Base-by-base conservation (phyloP, 169 alveolate species). In the Babesia bovis region DNA sequence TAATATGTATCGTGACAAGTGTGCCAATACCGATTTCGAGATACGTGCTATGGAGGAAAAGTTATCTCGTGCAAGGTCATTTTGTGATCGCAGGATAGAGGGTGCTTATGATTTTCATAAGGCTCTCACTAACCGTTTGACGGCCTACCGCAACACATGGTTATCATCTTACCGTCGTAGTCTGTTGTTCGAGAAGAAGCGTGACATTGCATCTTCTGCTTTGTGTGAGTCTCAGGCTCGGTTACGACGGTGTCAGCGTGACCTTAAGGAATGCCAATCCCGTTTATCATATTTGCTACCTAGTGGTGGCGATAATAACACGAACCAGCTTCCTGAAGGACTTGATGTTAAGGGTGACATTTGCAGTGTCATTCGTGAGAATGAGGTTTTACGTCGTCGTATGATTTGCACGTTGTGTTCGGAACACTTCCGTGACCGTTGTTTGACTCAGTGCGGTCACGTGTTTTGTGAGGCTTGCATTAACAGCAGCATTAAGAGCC, bases 401-500 rank as follows among this genome's bases (percentile, higher is more conserved):
- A 73, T 89, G 69, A 83, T 89, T 7, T 90, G 95, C 75, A 70
- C 90, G 33, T 92, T 90, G 4, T 90, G 95, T 53, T 83, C 76
- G 74, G 95, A 90, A 71, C 78, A 85, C 32, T 90, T 90, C 85
- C 76, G 88, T 40, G 92, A 89, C 74, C 86, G 84, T 51, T 66
- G 83, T 35, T 77, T 90, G 32, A 53, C 84, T 28, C 89, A 89
- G 61, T 90, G 95, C 60, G 95, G 95, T 17, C 95, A 90, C 71
- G 83, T 90, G 57, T 90, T 78, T 63, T 90, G 95, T 66, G 76
- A 88, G 26, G 57, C 40, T 32, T 89, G 93, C 72, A 75, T 89
- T 21, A 50, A 44, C 32, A 60, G 61, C 66, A 82, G 49, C 76
- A 21, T 89, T 28, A 82, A 81, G 49, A 69, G 93, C 23, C 59